phyloP scores from a whole-genome alignment of 495 filamentous ascomycete species.

The Usnea hakonensis region DNA sequence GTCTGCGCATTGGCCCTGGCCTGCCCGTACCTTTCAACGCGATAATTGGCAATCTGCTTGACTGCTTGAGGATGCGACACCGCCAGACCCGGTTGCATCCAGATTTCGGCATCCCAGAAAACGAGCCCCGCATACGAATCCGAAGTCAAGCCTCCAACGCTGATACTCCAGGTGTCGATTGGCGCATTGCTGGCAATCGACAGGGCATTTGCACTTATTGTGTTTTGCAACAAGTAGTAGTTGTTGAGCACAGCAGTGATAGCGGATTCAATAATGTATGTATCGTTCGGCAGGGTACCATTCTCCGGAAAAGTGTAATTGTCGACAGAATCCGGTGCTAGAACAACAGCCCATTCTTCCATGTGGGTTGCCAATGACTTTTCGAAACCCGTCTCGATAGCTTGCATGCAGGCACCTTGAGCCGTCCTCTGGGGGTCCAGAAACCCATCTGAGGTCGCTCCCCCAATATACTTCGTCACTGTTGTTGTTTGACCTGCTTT shows the following conservation, averaged over 20 bases:
- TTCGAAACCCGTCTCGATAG: constrained; percentile 39
- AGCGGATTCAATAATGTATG: constrained; percentile 51
- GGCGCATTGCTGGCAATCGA: constrained; percentile 32
- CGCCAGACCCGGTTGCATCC: constrained; percentile 60
- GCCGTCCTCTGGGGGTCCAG: constrained; percentile 44
- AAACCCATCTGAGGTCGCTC: constrained; percentile 56
- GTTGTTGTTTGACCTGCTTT: constrained; percentile 41
- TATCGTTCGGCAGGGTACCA: constrained; percentile 52
- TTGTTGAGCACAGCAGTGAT: constrained; percentile 58
- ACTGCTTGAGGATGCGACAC: constrained; percentile 50
- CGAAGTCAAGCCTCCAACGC: constrained; percentile 53
- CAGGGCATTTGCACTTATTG: constrained; percentile 46
- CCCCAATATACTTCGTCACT: constrained; percentile 53
- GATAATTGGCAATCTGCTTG: constrained; percentile 52
- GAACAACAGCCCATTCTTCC: constrained; percentile 48
- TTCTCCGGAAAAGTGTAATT: constrained; percentile 49
- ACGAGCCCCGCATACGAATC: constrained; percentile 55
- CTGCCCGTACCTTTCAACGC: constrained; percentile 43
- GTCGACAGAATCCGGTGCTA: constrained; percentile 53
- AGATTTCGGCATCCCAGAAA: constrained; percentile 61
- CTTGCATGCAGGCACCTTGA: constrained; percentile 38
- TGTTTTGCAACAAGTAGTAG: constrained; percentile 66
- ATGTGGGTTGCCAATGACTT: constrained; percentile 42
- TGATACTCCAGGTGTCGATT: constrained; percentile 50
- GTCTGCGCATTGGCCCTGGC: constrained; percentile 46